Evolutionary conservation across 345 rosid genomes (phyloP), one percentile per base, ranked within the genome.

Genomic region (Clarkia xantiana): DNA sequence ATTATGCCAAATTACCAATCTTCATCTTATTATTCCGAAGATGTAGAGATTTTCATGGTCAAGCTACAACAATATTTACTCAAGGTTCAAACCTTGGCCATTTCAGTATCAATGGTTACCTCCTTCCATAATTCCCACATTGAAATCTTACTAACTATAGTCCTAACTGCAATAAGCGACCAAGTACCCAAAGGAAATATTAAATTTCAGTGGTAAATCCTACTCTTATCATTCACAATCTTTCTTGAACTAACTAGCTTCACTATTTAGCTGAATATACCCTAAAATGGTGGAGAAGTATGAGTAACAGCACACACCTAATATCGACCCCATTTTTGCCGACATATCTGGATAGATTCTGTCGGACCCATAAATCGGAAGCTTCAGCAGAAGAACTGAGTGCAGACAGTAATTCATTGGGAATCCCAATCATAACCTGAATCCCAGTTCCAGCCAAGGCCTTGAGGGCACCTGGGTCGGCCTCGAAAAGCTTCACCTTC

Each of bases 341-440:
- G 6, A 86, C 38, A 66, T 76, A 84, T 45, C 76, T 53, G 54
- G 96, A 81, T 51, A 91, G 65, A 59, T 87, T 91, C 71, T 81
- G 89, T 52, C 72, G 74, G 52, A 91, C 78, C 74, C 85, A 91
- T 57, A 75, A 64, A 75, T 91, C 94, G 55, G 89, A 67, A 45
- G 79, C 76, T 14, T 60, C 67, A 29, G 72, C 38, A 3, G 85
- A 77, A 43, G 81, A 77, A 59, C 66, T 65, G 23, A 91, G 54
- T 9, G 73, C 18, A 14, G 76, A 49, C 69, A 91, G 63, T 76
- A 75, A 56, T 40, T 86, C 94, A 59, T 91, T 91, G n/a, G 94
- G 94, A 29, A 91, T 78, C 47, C 83, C 81, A 56, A 84, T 63
- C 98, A 91, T 91, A 6, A 91, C 89, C 67, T 86, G 70, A 73